Conservation (phyloP, 2,329 filamentous ascomycete species). For the Cladosporium sp. region DNA sequence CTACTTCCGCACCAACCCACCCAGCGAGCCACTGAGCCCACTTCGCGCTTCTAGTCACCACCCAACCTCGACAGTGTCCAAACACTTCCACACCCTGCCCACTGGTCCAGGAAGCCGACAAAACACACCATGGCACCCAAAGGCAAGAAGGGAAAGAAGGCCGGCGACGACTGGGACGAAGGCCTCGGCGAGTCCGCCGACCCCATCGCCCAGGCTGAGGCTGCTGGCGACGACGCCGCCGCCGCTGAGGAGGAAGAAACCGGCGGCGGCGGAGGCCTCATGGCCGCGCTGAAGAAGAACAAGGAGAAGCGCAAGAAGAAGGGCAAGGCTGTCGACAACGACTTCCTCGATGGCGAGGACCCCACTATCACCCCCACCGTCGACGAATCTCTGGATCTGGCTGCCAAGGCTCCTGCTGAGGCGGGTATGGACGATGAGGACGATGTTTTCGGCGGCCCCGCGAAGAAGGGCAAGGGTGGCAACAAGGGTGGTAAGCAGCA, state of each 20-base stretch:
- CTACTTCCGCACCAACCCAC: slow-evolving; percentile 11
- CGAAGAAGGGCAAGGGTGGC: slow-evolving; percentile 63
- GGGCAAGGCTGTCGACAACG: slow-evolving; percentile 62
- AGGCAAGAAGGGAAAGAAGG: slow-evolving; percentile 86
- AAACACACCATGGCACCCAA: slow-evolving; percentile 71
- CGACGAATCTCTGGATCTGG: slow-evolving; percentile 41
- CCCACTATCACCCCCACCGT: slow-evolving; percentile 41
- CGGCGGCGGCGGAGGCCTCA: slow-evolving; percentile 44
- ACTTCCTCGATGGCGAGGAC: slow-evolving; percentile 66
- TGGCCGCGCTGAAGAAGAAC: slow-evolving; percentile 50
- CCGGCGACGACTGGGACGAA: slow-evolving; percentile 88
- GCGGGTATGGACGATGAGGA: slow-evolving; percentile 57
- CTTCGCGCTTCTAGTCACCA: background rate
- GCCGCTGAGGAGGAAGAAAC: slow-evolving; percentile 46
- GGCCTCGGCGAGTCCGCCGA: slow-evolving; percentile 76
- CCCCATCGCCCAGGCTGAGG: slow-evolving; percentile 50
- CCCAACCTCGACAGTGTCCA: slow-evolving; percentile 3
- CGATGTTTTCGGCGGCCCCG: slow-evolving; percentile 76
- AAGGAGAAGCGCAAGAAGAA: slow-evolving; percentile 83
- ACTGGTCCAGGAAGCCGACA: slow-evolving; percentile 6
- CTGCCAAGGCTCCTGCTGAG: slow-evolving; percentile 71
- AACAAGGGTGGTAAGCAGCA: slow-evolving; percentile 35
- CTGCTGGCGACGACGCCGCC: slow-evolving; percentile 38
- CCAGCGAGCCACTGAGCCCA: slow-evolving; percentile 1
- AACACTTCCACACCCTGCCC: background rate